Evolutionary conservation across 2,329 filamentous ascomycete genomes (phyloP).

Genomic region (Verticillium dahliae): DNA sequence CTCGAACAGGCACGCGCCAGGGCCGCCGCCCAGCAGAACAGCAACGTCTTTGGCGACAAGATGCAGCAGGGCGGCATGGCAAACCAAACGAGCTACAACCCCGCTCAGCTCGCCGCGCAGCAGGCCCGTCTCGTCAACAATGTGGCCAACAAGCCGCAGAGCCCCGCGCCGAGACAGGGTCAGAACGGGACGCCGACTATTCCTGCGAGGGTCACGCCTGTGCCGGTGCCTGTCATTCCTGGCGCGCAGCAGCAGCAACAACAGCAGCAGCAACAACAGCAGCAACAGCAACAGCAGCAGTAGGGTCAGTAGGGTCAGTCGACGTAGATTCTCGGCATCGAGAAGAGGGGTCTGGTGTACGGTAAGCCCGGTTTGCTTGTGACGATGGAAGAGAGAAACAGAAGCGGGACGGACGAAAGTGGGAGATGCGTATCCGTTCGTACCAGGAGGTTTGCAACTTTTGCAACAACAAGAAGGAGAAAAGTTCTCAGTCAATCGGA

Average conservation of each 20-base stretch:
- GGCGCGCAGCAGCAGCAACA: slow-evolving; percentile 26
- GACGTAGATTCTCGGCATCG: not conserved
- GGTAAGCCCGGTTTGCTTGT: not conserved
- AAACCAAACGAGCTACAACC: slow-evolving; percentile 27
- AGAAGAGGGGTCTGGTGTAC: not conserved
- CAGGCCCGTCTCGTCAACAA: slow-evolving; percentile 28
- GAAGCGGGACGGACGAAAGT: no score
- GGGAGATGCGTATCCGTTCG: no score
- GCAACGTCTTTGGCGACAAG: slow-evolving; percentile 32
- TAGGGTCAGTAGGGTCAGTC: not conserved
- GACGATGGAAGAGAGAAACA: not conserved
- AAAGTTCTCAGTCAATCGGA: no score
- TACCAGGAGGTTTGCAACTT: no score
- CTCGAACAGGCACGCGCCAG: slow-evolving; percentile 44
- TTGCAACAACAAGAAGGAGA: no score
- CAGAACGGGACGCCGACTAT: slow-evolving; percentile 28
- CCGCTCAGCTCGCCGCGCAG: slow-evolving; percentile 26
- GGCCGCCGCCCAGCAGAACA: slow-evolving; percentile 36
- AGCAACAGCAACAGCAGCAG: not conserved
- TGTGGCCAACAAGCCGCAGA: slow-evolving; percentile 28
- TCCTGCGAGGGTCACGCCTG: slow-evolving; percentile 35
- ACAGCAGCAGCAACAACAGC: slow-evolving; percentile 18
- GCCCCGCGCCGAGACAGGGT: slow-evolving; percentile 15
- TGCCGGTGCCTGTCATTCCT: slow-evolving; percentile 35
- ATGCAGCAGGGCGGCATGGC: slow-evolving; percentile 36